A percentile compares a stretch with the other conserved stretches of the same genome.
Conservation (phyloP, 441 rosid species). For the Populus tomentosa region DNA sequence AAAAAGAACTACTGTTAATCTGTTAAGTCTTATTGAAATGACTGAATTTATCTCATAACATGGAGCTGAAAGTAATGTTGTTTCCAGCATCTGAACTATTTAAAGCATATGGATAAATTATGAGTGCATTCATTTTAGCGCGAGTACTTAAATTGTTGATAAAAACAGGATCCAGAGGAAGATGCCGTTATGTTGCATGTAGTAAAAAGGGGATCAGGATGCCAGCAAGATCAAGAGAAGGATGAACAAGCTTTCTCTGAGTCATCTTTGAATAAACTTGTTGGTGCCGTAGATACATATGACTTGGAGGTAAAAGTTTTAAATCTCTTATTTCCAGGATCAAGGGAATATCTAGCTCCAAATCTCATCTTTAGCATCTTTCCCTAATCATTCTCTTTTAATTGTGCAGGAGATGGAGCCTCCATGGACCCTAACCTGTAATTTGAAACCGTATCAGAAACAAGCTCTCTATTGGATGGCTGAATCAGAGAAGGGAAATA, state of each 20-base stretch:
- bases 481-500: slow-evolving; percentile 53
- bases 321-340: not conserved
- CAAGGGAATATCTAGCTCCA: not conserved
- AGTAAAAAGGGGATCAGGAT: slow-evolving; percentile 35
- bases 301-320: slow-evolving; percentile 42
- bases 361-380: not conserved
- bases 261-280: slow-evolving; percentile 50
- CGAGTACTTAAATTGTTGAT: not conserved
- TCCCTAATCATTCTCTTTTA: not conserved
- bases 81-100: not conserved
- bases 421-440: slow-evolving; percentile 40
- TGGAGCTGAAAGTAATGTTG: not conserved
- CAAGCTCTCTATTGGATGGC: slow-evolving; percentile 58
- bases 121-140: not conserved
- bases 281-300: slow-evolving; percentile 54
- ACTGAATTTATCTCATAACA: not conserved
- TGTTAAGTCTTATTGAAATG: too few species aligned
- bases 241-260: slow-evolving; percentile 57
- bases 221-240: slow-evolving; percentile 31
- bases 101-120: not conserved
- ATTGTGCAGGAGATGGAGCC: slow-evolving; percentile 66
- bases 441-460: not conserved
- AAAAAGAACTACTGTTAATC: too few species aligned
- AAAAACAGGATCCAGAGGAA: slow-evolving; percentile 34
- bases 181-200: slow-evolving; percentile 34